These are phyloP conservation scores for Linum lewisii DNA, from an alignment of 345 rosid species.

Conservation along the genomic window DNA sequence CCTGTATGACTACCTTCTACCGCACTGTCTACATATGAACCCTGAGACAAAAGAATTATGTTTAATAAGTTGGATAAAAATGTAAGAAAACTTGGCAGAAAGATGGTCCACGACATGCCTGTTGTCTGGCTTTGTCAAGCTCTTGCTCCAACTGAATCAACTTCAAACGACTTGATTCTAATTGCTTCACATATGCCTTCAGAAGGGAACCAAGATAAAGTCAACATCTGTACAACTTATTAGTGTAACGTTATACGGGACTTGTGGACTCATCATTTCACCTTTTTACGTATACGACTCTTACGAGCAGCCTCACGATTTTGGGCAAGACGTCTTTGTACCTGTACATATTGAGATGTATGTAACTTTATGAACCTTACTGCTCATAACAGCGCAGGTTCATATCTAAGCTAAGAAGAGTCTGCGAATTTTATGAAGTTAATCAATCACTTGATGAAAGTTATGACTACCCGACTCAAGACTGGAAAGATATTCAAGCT, in stretches of 20 bases:
- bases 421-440: no score
- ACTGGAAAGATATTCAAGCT: not conserved
- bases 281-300: conserved; percentile 94
- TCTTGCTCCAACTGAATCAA: conserved; percentile 82
- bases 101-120: conserved; percentile 30
- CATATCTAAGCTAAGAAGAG: not conserved
- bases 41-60: conserved; percentile 29
- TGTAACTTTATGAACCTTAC: conserved; percentile 6
- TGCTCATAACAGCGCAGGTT: not conserved
- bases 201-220: conserved; percentile 15
- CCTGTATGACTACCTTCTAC: conserved; percentile 41
- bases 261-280: conserved; percentile 16
- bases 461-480: no score
- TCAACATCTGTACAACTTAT: conserved; percentile 3
- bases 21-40: conserved; percentile 45
- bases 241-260: not conserved
- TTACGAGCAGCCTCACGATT: conserved; percentile 98
- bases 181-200: conserved; percentile 94
- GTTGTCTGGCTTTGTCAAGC: conserved; percentile 67
- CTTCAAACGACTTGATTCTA: conserved; percentile 85
- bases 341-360: conserved; percentile 25
- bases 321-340: conserved; percentile 89
- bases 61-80: conserved; percentile 1
- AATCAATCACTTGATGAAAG: no score
- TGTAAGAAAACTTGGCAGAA: not conserved